phyloP scores from a whole-genome alignment of 1,284 basidiomycete genomes.

The Leccinum pachyderme region DNA sequence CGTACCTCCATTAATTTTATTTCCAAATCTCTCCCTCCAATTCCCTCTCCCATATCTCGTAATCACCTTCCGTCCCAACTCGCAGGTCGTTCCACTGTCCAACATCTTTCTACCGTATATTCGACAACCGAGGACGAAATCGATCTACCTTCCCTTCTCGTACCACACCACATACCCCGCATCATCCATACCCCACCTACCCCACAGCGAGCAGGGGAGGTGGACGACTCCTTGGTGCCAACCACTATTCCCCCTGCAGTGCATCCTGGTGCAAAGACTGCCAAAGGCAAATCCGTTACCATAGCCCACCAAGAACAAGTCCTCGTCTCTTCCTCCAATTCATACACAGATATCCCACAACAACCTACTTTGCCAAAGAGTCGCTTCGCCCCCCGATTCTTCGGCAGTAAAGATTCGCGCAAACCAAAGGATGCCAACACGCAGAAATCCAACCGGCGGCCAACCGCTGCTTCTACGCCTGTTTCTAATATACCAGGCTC shows the following conservation, averaged over 20 bases:
- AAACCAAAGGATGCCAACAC: conserved; percentile 25
- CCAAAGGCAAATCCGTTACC: conserved; percentile 17
- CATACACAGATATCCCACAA: conserved; percentile 8
- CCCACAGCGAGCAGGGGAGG: conserved; percentile 33
- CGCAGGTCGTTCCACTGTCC: conserved; percentile 1
- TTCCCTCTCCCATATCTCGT: conserved; percentile 16
- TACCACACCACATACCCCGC: conserved; percentile 22
- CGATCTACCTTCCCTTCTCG: conserved; percentile 9
- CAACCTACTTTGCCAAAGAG: conserved; percentile 13
- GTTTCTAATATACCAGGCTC: conserved; percentile 2
- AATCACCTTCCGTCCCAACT: conserved; percentile 13
- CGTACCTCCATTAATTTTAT: conserved; percentile 12
- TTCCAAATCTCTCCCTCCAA: conserved; percentile 24
- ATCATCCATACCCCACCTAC: conserved; percentile 47
- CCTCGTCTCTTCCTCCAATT: conserved; percentile 25
- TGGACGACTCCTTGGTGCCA: conserved; percentile 7
- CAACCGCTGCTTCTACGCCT: neutral
- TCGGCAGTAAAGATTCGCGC: conserved; percentile 26
- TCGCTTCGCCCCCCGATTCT: conserved; percentile 33
- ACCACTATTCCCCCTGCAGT: conserved; percentile 9
- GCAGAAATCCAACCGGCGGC: conserved; percentile 16
- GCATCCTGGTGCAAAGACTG: conserved; percentile 8
- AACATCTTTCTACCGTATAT: conserved; percentile 27
- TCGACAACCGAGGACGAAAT: conserved; percentile 27
- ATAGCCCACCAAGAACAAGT: conserved; percentile 28